phyloP scores from a whole-genome alignment of 2,329 filamentous ascomycete genomes.

The Fusarium nisikadoi region DNA sequence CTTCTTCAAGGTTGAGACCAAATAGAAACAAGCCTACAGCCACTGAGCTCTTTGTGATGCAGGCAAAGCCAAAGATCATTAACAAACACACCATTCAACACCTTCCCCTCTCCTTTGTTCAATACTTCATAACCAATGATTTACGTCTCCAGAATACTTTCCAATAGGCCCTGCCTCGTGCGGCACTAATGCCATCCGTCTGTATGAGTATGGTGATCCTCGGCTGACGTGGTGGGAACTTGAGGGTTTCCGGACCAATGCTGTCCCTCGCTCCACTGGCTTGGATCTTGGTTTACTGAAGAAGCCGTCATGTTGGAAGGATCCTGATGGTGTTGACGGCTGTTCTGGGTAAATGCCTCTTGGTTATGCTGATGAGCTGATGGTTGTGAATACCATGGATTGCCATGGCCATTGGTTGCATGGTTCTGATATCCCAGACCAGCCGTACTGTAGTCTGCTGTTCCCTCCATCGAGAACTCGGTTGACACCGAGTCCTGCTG shows the following conservation, averaged over 20 bases:
- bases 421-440: slow-evolving; percentile 11
- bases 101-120: neutral
- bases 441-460: neutral
- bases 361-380: slow-evolving; percentile 28
- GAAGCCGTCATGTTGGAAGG: neutral
- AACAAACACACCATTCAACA: neutral
- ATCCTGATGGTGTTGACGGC: slow-evolving; percentile 1
- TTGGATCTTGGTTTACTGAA: neutral
- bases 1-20: neutral
- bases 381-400: slow-evolving; percentile 19
- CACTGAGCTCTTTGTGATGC: neutral
- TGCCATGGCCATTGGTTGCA: slow-evolving; percentile 3
- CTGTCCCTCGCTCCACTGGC: slow-evolving; percentile 9
- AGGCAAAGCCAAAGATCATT: neutral
- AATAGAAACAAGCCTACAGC: neutral
- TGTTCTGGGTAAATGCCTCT: slow-evolving; percentile 22
- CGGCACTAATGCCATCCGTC: slow-evolving; percentile 12
- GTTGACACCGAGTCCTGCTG: slow-evolving; percentile 6
- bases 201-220: slow-evolving; percentile 14
- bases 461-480: neutral
- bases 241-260: slow-evolving; percentile 5
- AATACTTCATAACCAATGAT: neutral
- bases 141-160: neutral
- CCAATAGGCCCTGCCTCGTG: neutral
- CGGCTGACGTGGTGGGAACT: slow-evolving; percentile 17